Evolutionary conservation across 352 stramenopile genomes (phyloP), one percentile per base, ranked within the genome.

Genomic region (Phytophthora sp.): DNA sequence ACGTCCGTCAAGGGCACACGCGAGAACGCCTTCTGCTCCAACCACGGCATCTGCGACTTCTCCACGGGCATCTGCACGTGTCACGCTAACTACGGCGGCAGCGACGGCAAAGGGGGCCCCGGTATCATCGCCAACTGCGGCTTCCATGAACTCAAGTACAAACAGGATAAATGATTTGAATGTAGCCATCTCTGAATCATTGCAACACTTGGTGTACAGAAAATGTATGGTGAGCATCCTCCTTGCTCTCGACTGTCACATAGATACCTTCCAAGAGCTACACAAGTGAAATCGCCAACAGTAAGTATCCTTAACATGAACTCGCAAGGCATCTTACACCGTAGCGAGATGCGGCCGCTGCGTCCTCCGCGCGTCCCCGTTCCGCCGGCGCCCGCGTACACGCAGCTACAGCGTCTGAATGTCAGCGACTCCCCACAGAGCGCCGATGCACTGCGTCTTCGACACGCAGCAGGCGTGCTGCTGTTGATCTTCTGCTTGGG

Each of bases 71-170:
- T 80, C 3, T 94, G 86, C 66, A 57, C 45, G 3, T 94, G 86
- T 33, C 73, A 90, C 56, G 46, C 66, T 21, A 78, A 88, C 55
- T 94, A 86, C 54, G 82, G 80, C 49, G 86, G 82, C 38, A 94
- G 83, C 52, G 60, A 96, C 45, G 86, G 88, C 27, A 86, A 88
- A 27, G 84, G 88, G 15, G 80, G 78, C 0, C 67, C 77, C 0
- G 88, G 88, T 2, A 73, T 65, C 21, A 89, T 89, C 36, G 80
- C 79, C 15, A 87, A 96, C 71, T 96, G 88, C 69, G 86, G 88
- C 18, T 90, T 80, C 61, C 79, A 84, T 46, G 70, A 85, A 42
- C 49, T 79, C 47, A 80, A 55, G 59, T 51, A 45, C 23, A 45
- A 30, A 13, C 30, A 21, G 21, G 20, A 51, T 51, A 35, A 51